Evolutionary conservation across 2,329 filamentous ascomycete genomes (phyloP).

Genomic region (Thielaviopsis populi): DNA sequence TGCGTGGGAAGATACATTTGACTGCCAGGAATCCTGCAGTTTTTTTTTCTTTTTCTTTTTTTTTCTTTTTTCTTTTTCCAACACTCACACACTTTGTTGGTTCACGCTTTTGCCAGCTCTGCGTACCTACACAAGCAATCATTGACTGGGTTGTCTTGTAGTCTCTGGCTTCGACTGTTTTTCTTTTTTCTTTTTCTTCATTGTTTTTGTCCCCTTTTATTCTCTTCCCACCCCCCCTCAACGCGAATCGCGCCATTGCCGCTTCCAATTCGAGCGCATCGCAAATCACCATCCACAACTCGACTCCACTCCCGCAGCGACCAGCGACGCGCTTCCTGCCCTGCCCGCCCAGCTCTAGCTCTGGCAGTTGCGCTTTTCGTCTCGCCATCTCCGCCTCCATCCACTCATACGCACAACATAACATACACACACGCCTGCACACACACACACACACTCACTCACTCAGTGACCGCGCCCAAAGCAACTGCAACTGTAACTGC

Average conservation of each 20-base stretch:
- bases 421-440: too few species aligned
- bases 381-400: background rate
- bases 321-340: background rate
- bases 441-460: background rate
- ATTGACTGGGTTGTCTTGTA: too few species aligned
- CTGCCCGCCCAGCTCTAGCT: too few species aligned
- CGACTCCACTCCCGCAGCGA: background rate
- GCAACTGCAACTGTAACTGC: slow-evolving; percentile 10
- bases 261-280: background rate
- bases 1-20: slow-evolving; percentile 15
- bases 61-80: background rate
- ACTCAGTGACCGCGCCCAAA: background rate
- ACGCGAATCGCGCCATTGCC: background rate
- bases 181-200: too few species aligned
- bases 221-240: background rate
- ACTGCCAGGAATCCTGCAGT: background rate
- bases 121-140: background rate
- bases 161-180: background rate
- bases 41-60: too few species aligned
- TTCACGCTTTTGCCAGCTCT: too few species aligned
- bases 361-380: background rate
- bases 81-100: too few species aligned
- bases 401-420: background rate
- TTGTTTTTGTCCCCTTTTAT: background rate
- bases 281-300: background rate